Evolutionary conservation across 208 protist species (phyloP), one percentile per base, ranked within the genome.

Genomic region (Strigomonas culicis): DNA sequence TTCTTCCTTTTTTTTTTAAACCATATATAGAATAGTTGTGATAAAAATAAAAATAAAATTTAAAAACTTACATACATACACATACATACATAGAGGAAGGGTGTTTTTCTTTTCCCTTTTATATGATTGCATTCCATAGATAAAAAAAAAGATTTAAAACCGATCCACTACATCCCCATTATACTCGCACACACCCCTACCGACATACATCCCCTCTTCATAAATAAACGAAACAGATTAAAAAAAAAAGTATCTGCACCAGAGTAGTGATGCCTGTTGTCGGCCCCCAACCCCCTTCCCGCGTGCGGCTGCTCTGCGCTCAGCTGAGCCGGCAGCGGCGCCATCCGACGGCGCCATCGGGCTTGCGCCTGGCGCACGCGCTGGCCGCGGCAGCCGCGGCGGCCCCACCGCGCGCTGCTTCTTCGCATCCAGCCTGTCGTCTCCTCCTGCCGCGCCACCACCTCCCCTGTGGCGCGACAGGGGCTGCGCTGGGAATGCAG

Each of bases 1-100:
- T 11, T 41, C 19, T 59, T 41, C 32, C n/a, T 69, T 21, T 63
- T 1, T 63, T 63, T 44, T 15, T 69, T 67, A 4, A 21, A 46
- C 4, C 22, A 28, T 4, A 30, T 17, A 65, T 4, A 3, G 24
- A 22, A 28, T 17, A 4, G 59, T 28, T 55, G 36, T 28, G 27
- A 43, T 28, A 1, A 65, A 15, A 56, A 22, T 46, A 43, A 19
- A 34, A 15, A 25, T 59, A 27, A 41, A 41, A 17, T 13, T 41
- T 41, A 17, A 41, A 17, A 6, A 13, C 36, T 41, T 13, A 17
- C n/a, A n/a, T n/a, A n/a, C n/a, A n/a, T n/a, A n/a, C n/a, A n/a
- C n/a, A 19, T 47, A 19, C 19, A 19, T 47, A 19, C 41, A 21
- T 13, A 13, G 19, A 19, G 41, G 15, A 47, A 21, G 41, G 13